Conservation (phyloP, 768 basidiomycete genomes). For the Macrolepiota albuminosa region DNA sequence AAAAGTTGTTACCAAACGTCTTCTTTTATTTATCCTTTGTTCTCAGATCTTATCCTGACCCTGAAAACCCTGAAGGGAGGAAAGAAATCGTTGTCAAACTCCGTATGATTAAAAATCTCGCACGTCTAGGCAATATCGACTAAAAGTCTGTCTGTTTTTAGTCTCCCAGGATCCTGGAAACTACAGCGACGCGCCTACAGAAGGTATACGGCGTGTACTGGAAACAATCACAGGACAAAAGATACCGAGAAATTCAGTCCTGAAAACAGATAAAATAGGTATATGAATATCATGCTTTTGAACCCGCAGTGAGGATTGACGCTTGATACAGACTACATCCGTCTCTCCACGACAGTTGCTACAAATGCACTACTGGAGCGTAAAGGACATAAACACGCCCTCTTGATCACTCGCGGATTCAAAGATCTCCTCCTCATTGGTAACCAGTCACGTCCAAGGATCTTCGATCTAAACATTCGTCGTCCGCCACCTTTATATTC, state of each 20-base stretch:
- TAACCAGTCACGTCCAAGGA: constrained; percentile 90
- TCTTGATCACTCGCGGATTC: constrained; percentile 90
- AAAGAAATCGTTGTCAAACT: constrained; percentile 91
- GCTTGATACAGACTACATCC: constrained; percentile 69
- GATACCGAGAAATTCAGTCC: constrained; percentile 59
- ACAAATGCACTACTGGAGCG: constrained; percentile 95
- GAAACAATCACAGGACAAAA: constrained; percentile 68
- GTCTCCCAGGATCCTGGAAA: constrained; percentile 88
- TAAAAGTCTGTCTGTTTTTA: constrained; percentile 21
- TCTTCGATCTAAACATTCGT: constrained; percentile 92
- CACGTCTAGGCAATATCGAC: neutral
- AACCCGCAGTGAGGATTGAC: neutral
- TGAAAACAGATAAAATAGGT: constrained; percentile 84
- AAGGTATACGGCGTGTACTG: constrained; percentile 84
- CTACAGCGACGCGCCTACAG: constrained; percentile 90
- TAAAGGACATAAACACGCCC: constrained; percentile 87
- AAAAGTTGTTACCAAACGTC: neutral
- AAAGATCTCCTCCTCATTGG: constrained; percentile 89
- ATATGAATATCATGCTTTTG: neutral
- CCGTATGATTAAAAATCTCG: constrained; percentile 39
- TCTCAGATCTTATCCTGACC: constrained; percentile 71
- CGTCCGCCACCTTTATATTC: constrained; percentile 75
- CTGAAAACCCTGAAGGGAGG: constrained; percentile 50
- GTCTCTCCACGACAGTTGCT: constrained; percentile 90
- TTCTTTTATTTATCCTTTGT: neutral